Conservation (phyloP, 2,329 filamentous ascomycete genomes). For the Botrytis galanthina region DNA sequence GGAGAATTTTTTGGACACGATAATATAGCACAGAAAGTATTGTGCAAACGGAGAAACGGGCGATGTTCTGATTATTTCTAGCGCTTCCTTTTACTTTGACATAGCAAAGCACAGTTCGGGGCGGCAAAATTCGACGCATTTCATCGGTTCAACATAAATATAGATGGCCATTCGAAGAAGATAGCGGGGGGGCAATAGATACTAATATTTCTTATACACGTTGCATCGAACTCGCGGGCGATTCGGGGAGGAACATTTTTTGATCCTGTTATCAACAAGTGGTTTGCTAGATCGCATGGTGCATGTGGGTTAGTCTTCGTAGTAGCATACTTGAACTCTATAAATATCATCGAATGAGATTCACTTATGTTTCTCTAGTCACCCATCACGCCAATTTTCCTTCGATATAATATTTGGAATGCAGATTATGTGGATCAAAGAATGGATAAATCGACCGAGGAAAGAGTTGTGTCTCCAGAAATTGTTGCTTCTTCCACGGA, state of each 20-base stretch:
- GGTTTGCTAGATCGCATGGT: neutral
- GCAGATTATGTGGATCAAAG: neutral
- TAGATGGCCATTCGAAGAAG: neutral
- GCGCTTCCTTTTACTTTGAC: neutral
- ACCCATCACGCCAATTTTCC: neutral
- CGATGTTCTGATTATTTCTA: neutral
- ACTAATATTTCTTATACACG: neutral
- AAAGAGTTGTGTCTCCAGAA: neutral
- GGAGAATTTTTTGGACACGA: neutral
- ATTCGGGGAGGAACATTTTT: neutral
- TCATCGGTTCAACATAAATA: neutral
- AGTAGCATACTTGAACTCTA: neutral
- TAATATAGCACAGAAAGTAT: neutral
- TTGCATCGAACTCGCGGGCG: neutral
- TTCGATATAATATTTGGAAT: neutral
- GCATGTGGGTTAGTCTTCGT: no score
- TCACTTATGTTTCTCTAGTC: neutral
- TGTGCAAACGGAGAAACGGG: neutral
- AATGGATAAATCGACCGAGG: neutral
- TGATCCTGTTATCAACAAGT: neutral
- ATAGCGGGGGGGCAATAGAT: neutral
- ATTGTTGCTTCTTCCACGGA: neutral
- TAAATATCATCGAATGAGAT: neutral
- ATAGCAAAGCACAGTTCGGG: neutral
- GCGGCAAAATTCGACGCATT: neutral